These are phyloP conservation scores for Paramecium tetraurelia DNA, from an alignment of 73 alveolate genomes.

Conservation along the genomic window DNA sequence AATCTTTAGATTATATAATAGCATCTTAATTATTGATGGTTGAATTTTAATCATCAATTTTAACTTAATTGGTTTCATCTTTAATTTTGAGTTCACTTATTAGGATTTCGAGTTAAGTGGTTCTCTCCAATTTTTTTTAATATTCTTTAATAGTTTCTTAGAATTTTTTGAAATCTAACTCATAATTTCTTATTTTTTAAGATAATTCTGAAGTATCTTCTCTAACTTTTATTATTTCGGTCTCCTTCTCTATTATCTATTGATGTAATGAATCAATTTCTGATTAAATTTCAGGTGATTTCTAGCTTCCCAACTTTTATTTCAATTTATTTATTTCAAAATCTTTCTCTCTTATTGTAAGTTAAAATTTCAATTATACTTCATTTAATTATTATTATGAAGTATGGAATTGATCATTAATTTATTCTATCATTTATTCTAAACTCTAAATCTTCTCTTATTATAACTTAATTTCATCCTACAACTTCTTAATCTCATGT, in stretches of 20 bases:
- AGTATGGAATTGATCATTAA: neutral
- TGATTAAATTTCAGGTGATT: neutral
- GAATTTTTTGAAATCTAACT: neutral
- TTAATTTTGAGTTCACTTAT: neutral
- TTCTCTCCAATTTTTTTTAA: neutral
- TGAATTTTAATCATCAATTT: neutral
- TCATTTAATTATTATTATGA: neutral
- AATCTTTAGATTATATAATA: neutral
- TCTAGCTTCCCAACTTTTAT: neutral
- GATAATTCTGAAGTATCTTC: neutral
- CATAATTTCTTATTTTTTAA: neutral
- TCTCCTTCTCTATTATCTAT: neutral
- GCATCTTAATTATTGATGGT: neutral
- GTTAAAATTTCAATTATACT: neutral
- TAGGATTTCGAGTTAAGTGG: neutral
- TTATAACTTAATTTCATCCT: neutral
- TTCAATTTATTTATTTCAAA: neutral
- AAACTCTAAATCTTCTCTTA: neutral
- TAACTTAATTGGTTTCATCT: neutral
- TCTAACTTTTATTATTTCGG: neutral
- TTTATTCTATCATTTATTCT: neutral
- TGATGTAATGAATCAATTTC: neutral
- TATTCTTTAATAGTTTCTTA: neutral
- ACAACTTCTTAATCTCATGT: neutral
- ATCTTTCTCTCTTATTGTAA: neutral